These are phyloP conservation scores for Arthrocladium fulminans DNA, from an alignment of 2,329 filamentous ascomycete genomes.

Conservation along the genomic window DNA sequence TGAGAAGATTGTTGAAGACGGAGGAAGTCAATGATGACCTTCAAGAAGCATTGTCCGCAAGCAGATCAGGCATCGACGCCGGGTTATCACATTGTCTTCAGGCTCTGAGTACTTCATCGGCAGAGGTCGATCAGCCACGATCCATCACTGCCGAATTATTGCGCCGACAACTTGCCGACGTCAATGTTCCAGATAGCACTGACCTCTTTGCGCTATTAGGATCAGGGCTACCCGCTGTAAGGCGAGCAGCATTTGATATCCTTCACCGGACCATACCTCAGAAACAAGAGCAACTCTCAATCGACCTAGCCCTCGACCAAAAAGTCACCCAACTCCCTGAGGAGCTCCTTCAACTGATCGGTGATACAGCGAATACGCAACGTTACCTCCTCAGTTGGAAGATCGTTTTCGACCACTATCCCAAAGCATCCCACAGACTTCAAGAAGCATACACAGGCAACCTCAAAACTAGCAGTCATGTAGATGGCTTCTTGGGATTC, in stretches of 20 bases:
- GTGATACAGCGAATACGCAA: slow-evolving; percentile 58
- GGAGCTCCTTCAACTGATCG: slow-evolving; percentile 72
- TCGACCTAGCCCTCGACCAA: slow-evolving; percentile 56
- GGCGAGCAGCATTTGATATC: slow-evolving; percentile 70
- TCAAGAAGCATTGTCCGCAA: slow-evolving; percentile 59
- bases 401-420: slow-evolving; percentile 78
- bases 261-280: slow-evolving; percentile 71
- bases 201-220: slow-evolving; percentile 69
- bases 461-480: slow-evolving; percentile 62
- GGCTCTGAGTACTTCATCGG: slow-evolving; percentile 50
- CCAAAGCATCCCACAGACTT: slow-evolving; percentile 68
- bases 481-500: slow-evolving; percentile 61
- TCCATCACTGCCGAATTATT: slow-evolving; percentile 69
- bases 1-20: slow-evolving; percentile 48
- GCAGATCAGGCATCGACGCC: slow-evolving; percentile 46
- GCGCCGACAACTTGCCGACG: slow-evolving; percentile 52
- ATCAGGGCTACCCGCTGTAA: slow-evolving; percentile 64
- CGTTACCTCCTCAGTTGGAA: slow-evolving; percentile 85
- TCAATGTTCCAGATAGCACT: slow-evolving; percentile 43
- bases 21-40: slow-evolving; percentile 68
- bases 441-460: slow-evolving; percentile 71
- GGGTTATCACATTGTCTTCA: slow-evolving; percentile 45
- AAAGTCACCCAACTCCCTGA: slow-evolving; percentile 62
- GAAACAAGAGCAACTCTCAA: slow-evolving; percentile 69
- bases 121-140: slow-evolving; percentile 44